Conservation (phyloP, 805 yeast genomes). For the Sungouiozyma intestinalis region DNA sequence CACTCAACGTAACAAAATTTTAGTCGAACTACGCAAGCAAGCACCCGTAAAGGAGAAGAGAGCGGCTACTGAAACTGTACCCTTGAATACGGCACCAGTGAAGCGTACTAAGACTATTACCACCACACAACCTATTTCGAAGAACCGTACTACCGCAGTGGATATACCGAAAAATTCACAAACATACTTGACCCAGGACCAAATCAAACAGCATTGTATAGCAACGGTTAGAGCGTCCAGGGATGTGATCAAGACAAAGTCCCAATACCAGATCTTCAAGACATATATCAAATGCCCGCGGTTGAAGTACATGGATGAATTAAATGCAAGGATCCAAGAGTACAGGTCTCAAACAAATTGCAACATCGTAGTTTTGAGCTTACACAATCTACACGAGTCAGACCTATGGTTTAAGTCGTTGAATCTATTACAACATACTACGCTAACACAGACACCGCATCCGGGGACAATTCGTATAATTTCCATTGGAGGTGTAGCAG, state of each 20-base stretch:
- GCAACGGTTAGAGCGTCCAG: conserved; percentile 21
- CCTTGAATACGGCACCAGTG: too few relatives aligned
- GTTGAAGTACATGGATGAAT: conserved; percentile 19
- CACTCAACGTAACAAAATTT: conserved; percentile 9
- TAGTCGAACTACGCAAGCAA: conserved; percentile 10
- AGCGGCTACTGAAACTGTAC: too few relatives aligned
- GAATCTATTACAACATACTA: conserved; percentile 16
- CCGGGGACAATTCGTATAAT: conserved; percentile 25
- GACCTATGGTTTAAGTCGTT: conserved; percentile 22
- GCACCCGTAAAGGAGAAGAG: neutral
- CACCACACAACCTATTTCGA: neutral
- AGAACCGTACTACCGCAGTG: neutral
- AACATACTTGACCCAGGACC: conserved; percentile 20
- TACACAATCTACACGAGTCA: conserved; percentile 28
- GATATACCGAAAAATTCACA: conserved; percentile 4
- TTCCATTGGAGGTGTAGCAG: conserved; percentile 27
- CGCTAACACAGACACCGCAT: conserved; percentile 17
- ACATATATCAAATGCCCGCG: conserved; percentile 26
- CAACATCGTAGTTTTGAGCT: conserved; percentile 25
- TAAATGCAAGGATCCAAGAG: conserved; percentile 22
- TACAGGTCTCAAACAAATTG: conserved; percentile 26
- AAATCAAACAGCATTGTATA: conserved; percentile 23
- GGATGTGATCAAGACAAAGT: conserved; percentile 17
- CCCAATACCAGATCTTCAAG: conserved; percentile 26
- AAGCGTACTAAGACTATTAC: neutral